A percentile compares a stretch with the other conserved stretches of the same genome.
Conservation (phyloP, 176 grass and related monocot species). For the Aegilops umbellulata region DNA sequence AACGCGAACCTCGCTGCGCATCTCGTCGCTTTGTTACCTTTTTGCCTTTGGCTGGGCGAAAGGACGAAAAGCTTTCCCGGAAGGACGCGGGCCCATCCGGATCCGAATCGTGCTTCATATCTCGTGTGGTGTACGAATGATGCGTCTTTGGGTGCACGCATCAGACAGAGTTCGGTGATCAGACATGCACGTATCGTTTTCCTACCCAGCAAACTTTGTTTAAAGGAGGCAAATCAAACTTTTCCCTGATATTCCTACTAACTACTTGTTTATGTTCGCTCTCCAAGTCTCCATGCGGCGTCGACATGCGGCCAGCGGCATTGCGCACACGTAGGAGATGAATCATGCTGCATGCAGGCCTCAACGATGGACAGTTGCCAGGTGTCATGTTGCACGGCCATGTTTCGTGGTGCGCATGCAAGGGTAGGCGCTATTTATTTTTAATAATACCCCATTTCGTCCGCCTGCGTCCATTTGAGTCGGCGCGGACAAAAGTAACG, state of each 20-base stretch:
- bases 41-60: not conserved
- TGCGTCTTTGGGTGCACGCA: not conserved
- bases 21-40: not conserved
- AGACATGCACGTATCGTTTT: not conserved
- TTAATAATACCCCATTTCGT: too few relatives aligned
- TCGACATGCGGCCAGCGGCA: not conserved
- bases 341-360: not conserved
- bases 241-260: not conserved
- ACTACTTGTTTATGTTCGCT: not conserved
- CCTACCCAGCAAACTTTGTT: not conserved
- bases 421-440: too few relatives aligned
- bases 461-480: too few relatives aligned
- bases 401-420: not conserved
- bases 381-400: not conserved
- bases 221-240: constrained; percentile 16
- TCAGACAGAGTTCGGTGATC: constrained; percentile 5
- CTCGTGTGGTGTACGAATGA: not conserved
- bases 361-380: not conserved
- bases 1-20: not conserved
- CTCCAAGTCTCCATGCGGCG: not conserved
- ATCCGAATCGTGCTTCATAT: not conserved
- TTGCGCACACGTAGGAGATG: not conserved
- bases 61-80: not conserved
- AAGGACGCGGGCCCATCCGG: not conserved
- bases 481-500: too few relatives aligned